Percentiles rank a stretch among this genome's conserved stretches.
phyloP scores from a whole-genome alignment of 2,329 filamentous ascomycete genomes.

The Neofusicoccum cordaticola region DNA sequence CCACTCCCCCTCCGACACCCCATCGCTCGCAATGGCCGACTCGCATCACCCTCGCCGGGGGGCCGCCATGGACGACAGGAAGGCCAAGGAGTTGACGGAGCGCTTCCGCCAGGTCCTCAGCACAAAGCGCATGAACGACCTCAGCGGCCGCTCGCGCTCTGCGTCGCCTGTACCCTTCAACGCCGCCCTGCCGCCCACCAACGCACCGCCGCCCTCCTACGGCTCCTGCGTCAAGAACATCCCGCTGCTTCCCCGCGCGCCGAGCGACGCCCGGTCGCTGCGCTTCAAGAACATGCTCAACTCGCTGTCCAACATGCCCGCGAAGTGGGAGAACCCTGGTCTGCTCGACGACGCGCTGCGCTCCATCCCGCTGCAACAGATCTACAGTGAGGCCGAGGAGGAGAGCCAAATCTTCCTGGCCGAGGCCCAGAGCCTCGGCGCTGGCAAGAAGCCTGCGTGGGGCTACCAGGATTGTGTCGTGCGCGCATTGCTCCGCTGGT shows the following conservation, averaged over 20 bases:
- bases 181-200: slow-evolving; percentile 29
- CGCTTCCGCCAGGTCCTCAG: slow-evolving; percentile 86
- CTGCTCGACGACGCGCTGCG: slow-evolving; percentile 87
- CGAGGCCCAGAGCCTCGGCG: slow-evolving; percentile 81
- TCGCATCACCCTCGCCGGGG: slow-evolving; percentile 27
- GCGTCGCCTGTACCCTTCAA: slow-evolving; percentile 51
- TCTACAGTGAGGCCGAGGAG: slow-evolving; percentile 92
- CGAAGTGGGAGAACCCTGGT: slow-evolving; percentile 94
- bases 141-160: slow-evolving; percentile 61
- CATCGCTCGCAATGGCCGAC: slow-evolving; percentile 12
- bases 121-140: slow-evolving; percentile 81
- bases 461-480: slow-evolving; percentile 97
- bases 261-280: slow-evolving; percentile 51
- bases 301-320: slow-evolving; percentile 81
- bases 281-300: slow-evolving; percentile 69
- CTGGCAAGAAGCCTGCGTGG: slow-evolving; percentile 80
- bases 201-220: slow-evolving; percentile 56
- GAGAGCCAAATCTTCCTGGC: slow-evolving; percentile 84
- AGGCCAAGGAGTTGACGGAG: slow-evolving; percentile 74
- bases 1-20: neutral
- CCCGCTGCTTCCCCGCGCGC: slow-evolving; percentile 71
- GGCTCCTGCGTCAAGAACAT: slow-evolving; percentile 58
- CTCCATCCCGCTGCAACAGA: slow-evolving; percentile 80
- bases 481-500: slow-evolving; percentile 88
- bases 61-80: slow-evolving; percentile 53